Evolutionary conservation across 2,329 filamentous ascomycete genomes (phyloP), one percentile per base, ranked within the genome.

Genomic region (Chaetomium globosum): DNA sequence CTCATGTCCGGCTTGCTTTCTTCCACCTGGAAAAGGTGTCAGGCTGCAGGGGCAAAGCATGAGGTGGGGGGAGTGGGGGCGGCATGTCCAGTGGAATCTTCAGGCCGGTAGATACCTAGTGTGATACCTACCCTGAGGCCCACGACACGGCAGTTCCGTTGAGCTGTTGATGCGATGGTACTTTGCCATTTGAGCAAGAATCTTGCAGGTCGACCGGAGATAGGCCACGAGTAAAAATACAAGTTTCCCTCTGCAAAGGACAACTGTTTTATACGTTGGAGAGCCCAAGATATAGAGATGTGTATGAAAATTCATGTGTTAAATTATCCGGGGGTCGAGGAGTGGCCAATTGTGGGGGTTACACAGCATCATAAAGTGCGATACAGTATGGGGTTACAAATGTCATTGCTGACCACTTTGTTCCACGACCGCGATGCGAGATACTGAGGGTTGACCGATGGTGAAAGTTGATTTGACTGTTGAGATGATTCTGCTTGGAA

Each of bases 151-250:
- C n/a, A 28, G 43, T 54, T 39, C 10, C n/a, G 13, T 39, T 19
- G 51, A 19, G 48, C 23, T 26, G 52, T 56, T 10, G 52, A 33
- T 36, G 16, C 39, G 16, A 61, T 56, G 36, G 9, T 8, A 61
- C 59, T 12, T 19, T 21, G 33, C 39, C 28, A 31, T 36, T 26
- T 13, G 31, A 43, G 28, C 9, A 43, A 54, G 28, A 33, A 49
- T 56, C 51, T 36, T 59, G 61, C 46, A 54, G 55, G 19, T 12
- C n/a, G n/a, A n/a, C 30, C 36, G 39, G 52, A 55, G 28, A 56
- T 61, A 13, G 36, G 19, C 13, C 33, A 52, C 16, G 21, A 30
- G 21, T 26, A n/a, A 21, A 54, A 13, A 23, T n/a, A n/a, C 23
- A 31, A 13, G 12, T 13, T 12, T 30, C 3, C n/a, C 9, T 49